A percentile compares a stretch with the other conserved stretches of the same genome.
Evolutionary conservation across 305 asterid genomes (phyloP).

Genomic region (Solanum aculeatissimum): DNA sequence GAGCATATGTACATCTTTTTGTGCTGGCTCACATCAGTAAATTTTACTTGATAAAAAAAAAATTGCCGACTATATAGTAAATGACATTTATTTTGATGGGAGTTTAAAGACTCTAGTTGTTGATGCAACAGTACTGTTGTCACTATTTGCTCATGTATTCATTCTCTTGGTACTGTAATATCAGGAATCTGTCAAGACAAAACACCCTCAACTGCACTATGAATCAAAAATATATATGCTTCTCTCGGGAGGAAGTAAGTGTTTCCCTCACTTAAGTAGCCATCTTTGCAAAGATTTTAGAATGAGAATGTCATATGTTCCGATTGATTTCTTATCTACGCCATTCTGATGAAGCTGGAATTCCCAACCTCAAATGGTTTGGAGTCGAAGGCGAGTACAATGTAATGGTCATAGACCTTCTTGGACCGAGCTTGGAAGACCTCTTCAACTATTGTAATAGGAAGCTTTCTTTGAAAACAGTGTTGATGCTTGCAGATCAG

Average conservation of each 20-base stretch:
- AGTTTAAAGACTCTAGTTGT: background rate
- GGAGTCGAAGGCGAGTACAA: conserved; percentile 91
- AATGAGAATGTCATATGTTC: background rate
- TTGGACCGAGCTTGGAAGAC: conserved; percentile 96
- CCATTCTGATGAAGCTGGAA: conserved; percentile 50
- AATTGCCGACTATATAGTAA: background rate
- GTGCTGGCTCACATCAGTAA: background rate
- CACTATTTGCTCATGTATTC: background rate
- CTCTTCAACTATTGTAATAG: conserved; percentile 91
- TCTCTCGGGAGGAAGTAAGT: conserved; percentile 94
- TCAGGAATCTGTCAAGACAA: conserved; percentile 82
- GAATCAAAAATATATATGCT: conserved; percentile 90
- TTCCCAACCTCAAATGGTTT: conserved; percentile 87
- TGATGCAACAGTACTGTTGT: background rate
- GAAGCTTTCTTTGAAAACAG: conserved; percentile 84
- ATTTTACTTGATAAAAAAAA: background rate
- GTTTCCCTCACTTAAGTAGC: conserved; percentile 1
- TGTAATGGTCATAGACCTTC: conserved; percentile 94
- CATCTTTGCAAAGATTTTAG: background rate
- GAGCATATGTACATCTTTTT: background rate
- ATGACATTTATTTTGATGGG: background rate
- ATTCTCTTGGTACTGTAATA: conserved; percentile 5
- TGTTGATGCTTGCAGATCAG: conserved; percentile 97
- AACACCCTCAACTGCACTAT: conserved; percentile 88
- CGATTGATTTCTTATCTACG: conserved; percentile 2